Evolutionary conservation across 176 grass and related monocot genomes (phyloP), one percentile per base, ranked within the genome.

Genomic region (Triticum urartu): DNA sequence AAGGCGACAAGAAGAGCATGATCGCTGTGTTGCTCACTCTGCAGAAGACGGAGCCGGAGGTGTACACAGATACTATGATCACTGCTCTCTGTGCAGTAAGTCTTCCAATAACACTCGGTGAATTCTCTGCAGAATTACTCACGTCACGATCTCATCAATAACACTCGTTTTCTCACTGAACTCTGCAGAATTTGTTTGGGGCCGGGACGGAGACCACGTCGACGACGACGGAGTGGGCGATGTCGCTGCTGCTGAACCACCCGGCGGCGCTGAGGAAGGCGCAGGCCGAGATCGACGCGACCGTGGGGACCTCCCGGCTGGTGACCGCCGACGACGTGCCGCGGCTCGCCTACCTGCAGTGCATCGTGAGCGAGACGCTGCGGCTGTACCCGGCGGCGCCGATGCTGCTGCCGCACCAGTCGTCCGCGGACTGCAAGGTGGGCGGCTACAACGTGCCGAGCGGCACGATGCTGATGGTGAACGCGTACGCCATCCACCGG

Each of bases 161-260:
- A 7, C n/a, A 34, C 7, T 62, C 6, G 2, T 32, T 52, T 60
- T 12, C 33, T 47, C 6, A 6, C 8, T 12, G 3, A 12, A 24
- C 24, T 24, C 0, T 24, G 64, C 34, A 95, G 93, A 78, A 84
- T 14, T 34, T 97, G 1, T 79, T 97, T 14, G 59, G 86, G 3
- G 94, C 90, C 1, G 94, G 94, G 8, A 97, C 95, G 7, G 92
- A 97, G 64, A 97, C 95, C 3, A 87, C 92, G 7, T 88, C 92
- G 0, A 40, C 18, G 8, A 94, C 88, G 3, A 62, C 91, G 0
- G 92, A 97, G 52, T 97, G 94, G 92, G 86, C 90, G 9, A 91
- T 97, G 90, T 70, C 86, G 6, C 90, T 97, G 0, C 40, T 97
- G 5, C 77, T 97, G 34, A 94, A 89, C 58, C 89, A 97, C 35